A percentile compares a stretch with the other conserved stretches of the same genome.
Evolutionary conservation across 73 alveolate genomes (phyloP).

Genomic region (Paramecium primaurelia): DNA sequence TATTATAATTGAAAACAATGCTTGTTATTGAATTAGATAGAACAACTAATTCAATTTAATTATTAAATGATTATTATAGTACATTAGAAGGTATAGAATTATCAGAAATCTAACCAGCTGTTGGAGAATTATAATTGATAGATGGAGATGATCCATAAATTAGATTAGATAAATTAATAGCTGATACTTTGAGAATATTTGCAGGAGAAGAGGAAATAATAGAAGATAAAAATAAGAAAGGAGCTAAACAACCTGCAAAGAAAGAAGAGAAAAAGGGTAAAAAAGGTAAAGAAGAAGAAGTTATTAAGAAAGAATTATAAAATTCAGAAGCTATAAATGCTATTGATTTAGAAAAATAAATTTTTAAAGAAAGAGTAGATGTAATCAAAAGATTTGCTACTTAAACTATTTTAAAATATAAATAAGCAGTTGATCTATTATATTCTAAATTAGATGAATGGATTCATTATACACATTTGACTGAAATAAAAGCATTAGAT

Average conservation of each 20-base stretch:
- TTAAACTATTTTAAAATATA: slow-evolving; percentile 74
- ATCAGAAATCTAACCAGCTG: slow-evolving; percentile 63
- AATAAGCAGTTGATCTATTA: slow-evolving; percentile 73
- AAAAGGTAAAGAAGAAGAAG: slow-evolving; percentile 82
- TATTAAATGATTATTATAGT: slow-evolving; percentile 89
- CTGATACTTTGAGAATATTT: slow-evolving; percentile 77
- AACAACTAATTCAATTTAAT: slow-evolving; percentile 76
- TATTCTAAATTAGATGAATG: slow-evolving; percentile 94
- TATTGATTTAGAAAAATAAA: slow-evolving; percentile 84
- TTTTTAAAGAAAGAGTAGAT: slow-evolving; percentile 89
- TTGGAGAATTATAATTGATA: slow-evolving; percentile 68
- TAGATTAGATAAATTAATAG: slow-evolving; percentile 87
- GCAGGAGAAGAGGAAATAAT: slow-evolving; percentile 83
- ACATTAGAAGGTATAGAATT: slow-evolving; percentile 87
- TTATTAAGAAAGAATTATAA: slow-evolving; percentile 70
- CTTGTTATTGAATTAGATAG: slow-evolving; percentile 88
- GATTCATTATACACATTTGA: slow-evolving; percentile 88
- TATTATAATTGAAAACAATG: slow-evolving; percentile 69
- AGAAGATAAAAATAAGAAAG: slow-evolving; percentile 83
- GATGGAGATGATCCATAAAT: slow-evolving; percentile 78
- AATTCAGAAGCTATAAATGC: slow-evolving; percentile 86
- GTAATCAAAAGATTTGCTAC: slow-evolving; percentile 89
- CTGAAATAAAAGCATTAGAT: slow-evolving; percentile 96
- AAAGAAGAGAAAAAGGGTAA: slow-evolving; percentile 84
- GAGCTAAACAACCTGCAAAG: slow-evolving; percentile 83